Evolutionary conservation across 2,329 filamentous ascomycete genomes (phyloP), one percentile per base, ranked within the genome.

Genomic region (Claviceps sp.): DNA sequence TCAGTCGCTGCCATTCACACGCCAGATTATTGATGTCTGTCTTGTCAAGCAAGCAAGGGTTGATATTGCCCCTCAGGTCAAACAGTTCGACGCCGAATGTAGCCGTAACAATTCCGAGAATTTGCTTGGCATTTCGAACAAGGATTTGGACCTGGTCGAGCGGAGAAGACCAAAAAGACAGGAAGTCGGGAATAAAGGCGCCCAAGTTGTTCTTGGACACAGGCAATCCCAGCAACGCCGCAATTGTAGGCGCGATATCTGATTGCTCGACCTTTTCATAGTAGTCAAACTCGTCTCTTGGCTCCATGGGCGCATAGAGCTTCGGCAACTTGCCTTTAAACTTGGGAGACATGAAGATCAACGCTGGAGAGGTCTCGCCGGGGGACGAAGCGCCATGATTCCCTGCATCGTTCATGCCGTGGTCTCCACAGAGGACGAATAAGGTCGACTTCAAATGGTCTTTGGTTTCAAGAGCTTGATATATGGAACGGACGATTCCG

Each of bases 391-490:
- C 93, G 34, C 93, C 93, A 64, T 98, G 93, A 59, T 97, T 97
- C 2, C 93, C 93, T 19, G 88, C 93, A 60, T 97, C 91, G 60
- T 97, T 98, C 93, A 98, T 98, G n/a, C 93, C 93, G 64, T 98
- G 93, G 61, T 98, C 94, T 52, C 93, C 93, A 52, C 85, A 89
- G 6, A 98, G 70, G 3, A 98, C 82, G 46, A 98, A 77, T 2
- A 98, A 71, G 0, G 91, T 89, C 4, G 86, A 85, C 37, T 79
- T 64, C 1, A 96, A 79, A 65, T 95, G 85, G 1, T 76, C 64
- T 52, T 86, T 70, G 4, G 75, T 75, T 61, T 85, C 77, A 57
- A 98, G 85, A 6, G 87, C 85, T 13, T 75, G 71, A 62, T 88
- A 96, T 26, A 98, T 84, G 53, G 80, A 71, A 55, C 75, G 73